Conservation (phyloP, 2,329 filamentous ascomycete species). For the Ophiocordyceps unilateralis region DNA sequence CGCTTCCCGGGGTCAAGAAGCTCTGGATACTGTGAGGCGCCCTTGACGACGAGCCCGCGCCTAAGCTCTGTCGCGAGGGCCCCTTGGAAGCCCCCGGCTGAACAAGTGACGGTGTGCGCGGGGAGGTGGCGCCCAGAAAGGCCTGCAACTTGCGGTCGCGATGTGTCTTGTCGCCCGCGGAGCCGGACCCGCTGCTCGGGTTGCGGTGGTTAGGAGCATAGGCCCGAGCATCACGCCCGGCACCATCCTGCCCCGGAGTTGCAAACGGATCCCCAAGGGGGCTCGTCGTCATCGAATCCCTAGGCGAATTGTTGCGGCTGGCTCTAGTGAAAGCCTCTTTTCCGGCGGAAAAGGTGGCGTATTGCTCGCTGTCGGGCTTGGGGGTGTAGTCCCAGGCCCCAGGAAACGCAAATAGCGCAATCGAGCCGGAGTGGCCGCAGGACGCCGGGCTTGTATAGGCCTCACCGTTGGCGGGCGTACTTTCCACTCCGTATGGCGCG, state of each 20-base stretch:
- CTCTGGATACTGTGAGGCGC: slow-evolving; percentile 3
- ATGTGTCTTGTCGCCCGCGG: slow-evolving; percentile 9
- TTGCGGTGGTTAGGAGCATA: background rate
- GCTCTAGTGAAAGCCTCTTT: slow-evolving; percentile 11
- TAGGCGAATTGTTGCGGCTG: slow-evolving; percentile 9
- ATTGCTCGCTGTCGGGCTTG: slow-evolving; percentile 11
- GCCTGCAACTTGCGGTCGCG: slow-evolving; percentile 16
- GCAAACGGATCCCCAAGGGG: slow-evolving; percentile 15
- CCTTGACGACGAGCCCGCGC: slow-evolving; percentile 7
- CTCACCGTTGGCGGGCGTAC: slow-evolving; percentile 28
- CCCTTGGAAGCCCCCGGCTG: slow-evolving; percentile 11
- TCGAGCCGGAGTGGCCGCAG: slow-evolving; percentile 13
- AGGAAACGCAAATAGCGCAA: slow-evolving; percentile 20
- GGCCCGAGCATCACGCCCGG: background rate
- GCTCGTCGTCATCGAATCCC: slow-evolving; percentile 3
- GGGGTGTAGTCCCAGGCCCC: slow-evolving; percentile 32
- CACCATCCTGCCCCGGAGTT: slow-evolving; percentile 8
- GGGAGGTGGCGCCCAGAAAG: slow-evolving; percentile 10
- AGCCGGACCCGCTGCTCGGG: background rate
- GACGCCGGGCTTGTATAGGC: slow-evolving; percentile 13
- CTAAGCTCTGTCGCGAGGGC: slow-evolving; percentile 5
- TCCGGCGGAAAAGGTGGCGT: slow-evolving; percentile 6
- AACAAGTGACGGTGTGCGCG: slow-evolving; percentile 14
- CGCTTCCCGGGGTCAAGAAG: slow-evolving; percentile 12
- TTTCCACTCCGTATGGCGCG: slow-evolving; percentile 38